Conservation (phyloP, 2,329 filamentous ascomycete species). For the Metarhizium guizhouense region DNA sequence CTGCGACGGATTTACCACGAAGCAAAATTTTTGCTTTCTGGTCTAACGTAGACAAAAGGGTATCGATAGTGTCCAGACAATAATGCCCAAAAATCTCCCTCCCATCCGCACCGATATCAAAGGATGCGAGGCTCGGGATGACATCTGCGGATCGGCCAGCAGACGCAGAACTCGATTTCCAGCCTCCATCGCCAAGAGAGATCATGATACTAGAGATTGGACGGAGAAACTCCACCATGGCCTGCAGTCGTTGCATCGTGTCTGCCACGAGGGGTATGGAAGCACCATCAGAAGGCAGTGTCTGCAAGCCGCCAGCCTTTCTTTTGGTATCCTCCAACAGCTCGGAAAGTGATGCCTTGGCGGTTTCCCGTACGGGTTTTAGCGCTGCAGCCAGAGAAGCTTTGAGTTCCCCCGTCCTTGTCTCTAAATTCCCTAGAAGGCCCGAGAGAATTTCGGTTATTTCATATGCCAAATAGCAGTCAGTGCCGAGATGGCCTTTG, state of each 20-base stretch:
- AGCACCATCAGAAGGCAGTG: constrained; percentile 69
- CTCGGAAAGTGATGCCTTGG: constrained; percentile 74
- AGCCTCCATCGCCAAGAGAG: constrained; percentile 86
- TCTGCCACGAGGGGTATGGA: constrained; percentile 71
- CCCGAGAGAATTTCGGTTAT: constrained; percentile 83
- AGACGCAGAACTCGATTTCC: constrained; percentile 50
- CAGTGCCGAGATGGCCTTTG: constrained; percentile 74
- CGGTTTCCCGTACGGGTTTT: constrained; percentile 85
- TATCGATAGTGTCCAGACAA: constrained; percentile 79
- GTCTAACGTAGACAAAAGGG: constrained; percentile 66
- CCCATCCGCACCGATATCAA: constrained; percentile 84
- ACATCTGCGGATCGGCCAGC: constrained; percentile 51
- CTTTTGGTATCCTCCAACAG: constrained; percentile 76
- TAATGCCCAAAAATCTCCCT: constrained; percentile 85
- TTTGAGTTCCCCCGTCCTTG: constrained; percentile 79
- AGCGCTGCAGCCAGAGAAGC: constrained; percentile 72
- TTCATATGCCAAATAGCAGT: constrained; percentile 93
- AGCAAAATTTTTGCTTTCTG: constrained; percentile 62
- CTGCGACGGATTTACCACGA: constrained; percentile 69
- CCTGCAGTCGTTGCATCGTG: constrained; percentile 77
- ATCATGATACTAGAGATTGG: constrained; percentile 86
- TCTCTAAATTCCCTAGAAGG: constrained; percentile 71
- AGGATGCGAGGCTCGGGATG: constrained; percentile 63
- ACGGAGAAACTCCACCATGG: constrained; percentile 76
- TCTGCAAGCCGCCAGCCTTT: constrained; percentile 54